A percentile compares a stretch with the other conserved stretches of the same genome.
These are phyloP conservation scores for Komagataella pseudopastoris DNA, from an alignment of 805 yeast species.

Conservation along the genomic window DNA sequence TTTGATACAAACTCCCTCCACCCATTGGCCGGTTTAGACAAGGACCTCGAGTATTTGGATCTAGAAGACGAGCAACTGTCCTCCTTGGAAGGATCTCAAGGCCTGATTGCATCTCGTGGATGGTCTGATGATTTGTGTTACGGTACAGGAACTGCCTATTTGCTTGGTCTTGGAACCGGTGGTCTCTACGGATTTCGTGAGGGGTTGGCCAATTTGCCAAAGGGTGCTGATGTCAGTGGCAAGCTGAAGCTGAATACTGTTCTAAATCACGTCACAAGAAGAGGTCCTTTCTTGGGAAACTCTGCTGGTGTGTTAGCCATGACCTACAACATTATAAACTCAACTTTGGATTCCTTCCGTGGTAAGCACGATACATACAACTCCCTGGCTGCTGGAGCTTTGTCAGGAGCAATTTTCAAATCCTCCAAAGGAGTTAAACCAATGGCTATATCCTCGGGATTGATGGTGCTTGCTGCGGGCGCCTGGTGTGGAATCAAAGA, in stretches of 20 bases:
- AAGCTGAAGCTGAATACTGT: conserved; percentile 81
- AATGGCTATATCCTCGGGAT: conserved; percentile 73
- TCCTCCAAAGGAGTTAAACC: conserved; percentile 77
- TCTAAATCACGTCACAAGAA: conserved; percentile 81
- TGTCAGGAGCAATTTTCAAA: conserved; percentile 86
- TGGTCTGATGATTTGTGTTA: conserved; percentile 97
- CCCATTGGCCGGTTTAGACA: conserved; percentile 86
- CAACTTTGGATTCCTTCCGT: conserved; percentile 65
- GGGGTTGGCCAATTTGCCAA: conserved; percentile 67
- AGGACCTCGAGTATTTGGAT: conserved; percentile 81
- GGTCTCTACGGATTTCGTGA: conserved; percentile 82
- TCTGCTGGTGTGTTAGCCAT: conserved; percentile 90
- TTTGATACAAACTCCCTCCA: conserved; percentile 67
- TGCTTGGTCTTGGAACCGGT: conserved; percentile 78
- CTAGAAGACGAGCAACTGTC: conserved; percentile 73
- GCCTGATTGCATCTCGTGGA: conserved; percentile 89
- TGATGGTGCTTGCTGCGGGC: conserved; percentile 85
- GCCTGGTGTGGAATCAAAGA: conserved; percentile 82
- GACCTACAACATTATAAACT: conserved; percentile 74
- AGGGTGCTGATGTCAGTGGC: conserved; percentile 47
- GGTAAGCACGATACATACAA: conserved; percentile 83
- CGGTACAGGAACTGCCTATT: conserved; percentile 92
- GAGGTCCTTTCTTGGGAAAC: conserved; percentile 95
- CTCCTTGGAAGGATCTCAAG: conserved; percentile 77
- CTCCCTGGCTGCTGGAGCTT: conserved; percentile 78